Conservation (phyloP, 768 basidiomycete species). For the Termitomyces bulborhizus region DNA sequence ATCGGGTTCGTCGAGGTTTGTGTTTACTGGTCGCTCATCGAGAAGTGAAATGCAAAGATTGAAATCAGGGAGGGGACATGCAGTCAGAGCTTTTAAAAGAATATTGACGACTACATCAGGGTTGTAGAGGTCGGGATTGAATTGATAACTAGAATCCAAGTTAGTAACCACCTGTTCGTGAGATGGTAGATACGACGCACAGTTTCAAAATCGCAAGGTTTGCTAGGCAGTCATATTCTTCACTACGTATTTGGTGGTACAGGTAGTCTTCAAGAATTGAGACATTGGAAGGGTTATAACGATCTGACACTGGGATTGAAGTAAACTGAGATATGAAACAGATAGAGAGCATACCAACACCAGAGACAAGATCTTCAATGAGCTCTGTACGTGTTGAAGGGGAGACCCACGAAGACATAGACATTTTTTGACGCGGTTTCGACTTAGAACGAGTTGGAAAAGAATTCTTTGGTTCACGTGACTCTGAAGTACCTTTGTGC, state of each 20-base stretch:
- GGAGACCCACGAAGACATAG: slow-evolving; percentile 66
- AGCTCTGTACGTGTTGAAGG: slow-evolving; percentile 78
- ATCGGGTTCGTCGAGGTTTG: slow-evolving; percentile 72
- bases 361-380: slow-evolving; percentile 88
- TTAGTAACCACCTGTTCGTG: background rate
- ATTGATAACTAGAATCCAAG: slow-evolving; percentile 71
- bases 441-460: background rate
- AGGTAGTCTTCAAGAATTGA: slow-evolving; percentile 94
- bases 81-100: slow-evolving; percentile 85
- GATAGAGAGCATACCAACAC: slow-evolving; percentile 60
- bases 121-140: slow-evolving; percentile 91
- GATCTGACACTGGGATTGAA: slow-evolving; percentile 46
- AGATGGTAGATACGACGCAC: slow-evolving; percentile 33
- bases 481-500: background rate
- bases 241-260: slow-evolving; percentile 85
- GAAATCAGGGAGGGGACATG: slow-evolving; percentile 87
- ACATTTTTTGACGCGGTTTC: slow-evolving; percentile 28
- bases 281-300: slow-evolving; percentile 95
- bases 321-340: slow-evolving; percentile 1
- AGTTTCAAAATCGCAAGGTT: slow-evolving; percentile 94
- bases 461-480: slow-evolving; percentile 24
- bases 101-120: slow-evolving; percentile 92
- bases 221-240: slow-evolving; percentile 91
- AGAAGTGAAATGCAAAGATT: slow-evolving; percentile 91
- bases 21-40: slow-evolving; percentile 57